Conservation (phyloP, 2,329 filamentous ascomycete species). For the Ascochyta rabiei region DNA sequence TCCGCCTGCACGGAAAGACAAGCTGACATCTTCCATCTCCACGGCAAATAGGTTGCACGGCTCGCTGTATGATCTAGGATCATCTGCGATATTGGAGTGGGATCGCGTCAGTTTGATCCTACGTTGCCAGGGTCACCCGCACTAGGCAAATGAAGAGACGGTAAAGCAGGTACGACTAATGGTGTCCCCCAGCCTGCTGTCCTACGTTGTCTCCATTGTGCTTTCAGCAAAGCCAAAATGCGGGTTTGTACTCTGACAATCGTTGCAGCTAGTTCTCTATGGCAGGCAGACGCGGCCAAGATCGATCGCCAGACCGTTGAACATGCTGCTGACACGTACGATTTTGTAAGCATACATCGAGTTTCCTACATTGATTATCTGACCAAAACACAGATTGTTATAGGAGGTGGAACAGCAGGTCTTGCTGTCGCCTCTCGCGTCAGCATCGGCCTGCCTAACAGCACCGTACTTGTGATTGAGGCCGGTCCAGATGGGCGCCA, state of each 20-base stretch:
- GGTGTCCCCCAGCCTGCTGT: neutral
- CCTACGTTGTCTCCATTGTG: neutral
- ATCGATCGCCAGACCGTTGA: neutral
- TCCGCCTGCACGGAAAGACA: constrained; percentile 2
- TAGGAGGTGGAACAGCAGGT: constrained; percentile 38
- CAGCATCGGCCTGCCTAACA: constrained; percentile 36
- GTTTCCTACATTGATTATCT: neutral
- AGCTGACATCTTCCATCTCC: neutral
- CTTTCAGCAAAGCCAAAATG: neutral
- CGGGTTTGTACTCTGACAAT: constrained; percentile 1
- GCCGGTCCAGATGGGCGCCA: constrained; percentile 37
- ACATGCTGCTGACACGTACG: neutral
- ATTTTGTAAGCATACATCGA: constrained; percentile 2
- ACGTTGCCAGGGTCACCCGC: neutral
- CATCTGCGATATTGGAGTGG: constrained; percentile 3
- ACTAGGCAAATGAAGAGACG: neutral
- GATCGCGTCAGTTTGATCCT: neutral
- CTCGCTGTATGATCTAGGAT: constrained; percentile 4
- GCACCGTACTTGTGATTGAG: constrained; percentile 33
- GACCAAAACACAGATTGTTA: constrained; percentile 17
- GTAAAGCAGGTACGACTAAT: neutral
- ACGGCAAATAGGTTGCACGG: constrained; percentile 1
- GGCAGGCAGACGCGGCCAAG: neutral
- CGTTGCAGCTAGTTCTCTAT: neutral
- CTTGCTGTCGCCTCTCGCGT: constrained; percentile 42